These are phyloP conservation scores for Coelastrella sp. DNA, from an alignment of 139 green algal genomes.

Conservation along the genomic window DNA sequence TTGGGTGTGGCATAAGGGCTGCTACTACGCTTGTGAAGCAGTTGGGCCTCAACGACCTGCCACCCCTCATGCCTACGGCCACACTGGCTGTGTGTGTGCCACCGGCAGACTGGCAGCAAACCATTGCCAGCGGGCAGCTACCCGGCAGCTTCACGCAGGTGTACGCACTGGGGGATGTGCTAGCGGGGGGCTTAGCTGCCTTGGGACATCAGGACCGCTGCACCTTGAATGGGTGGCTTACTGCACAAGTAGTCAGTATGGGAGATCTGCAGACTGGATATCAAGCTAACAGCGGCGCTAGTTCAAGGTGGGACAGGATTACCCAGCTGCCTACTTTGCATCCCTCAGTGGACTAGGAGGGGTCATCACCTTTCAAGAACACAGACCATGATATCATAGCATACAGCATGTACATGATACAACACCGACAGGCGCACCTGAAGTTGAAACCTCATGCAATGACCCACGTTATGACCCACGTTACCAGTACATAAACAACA, in stretches of 20 bases:
- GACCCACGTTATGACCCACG: too few relatives aligned
- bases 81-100: background rate
- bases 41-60: background rate
- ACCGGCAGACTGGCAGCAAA: background rate
- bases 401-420: too few relatives aligned
- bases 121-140: background rate
- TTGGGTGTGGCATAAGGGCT: background rate
- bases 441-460: too few relatives aligned
- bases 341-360: too few relatives aligned
- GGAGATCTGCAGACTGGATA: background rate
- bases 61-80: constrained; percentile 7
- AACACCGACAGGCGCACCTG: too few relatives aligned
- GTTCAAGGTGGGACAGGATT: background rate
- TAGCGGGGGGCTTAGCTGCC: background rate
- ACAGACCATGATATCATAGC: too few relatives aligned
- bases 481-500: too few relatives aligned
- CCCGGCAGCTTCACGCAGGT: background rate
- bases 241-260: background rate
- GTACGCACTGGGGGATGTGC: background rate
- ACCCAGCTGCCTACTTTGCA: too few relatives aligned
- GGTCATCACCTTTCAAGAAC: too few relatives aligned
- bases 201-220: constrained; percentile 8
- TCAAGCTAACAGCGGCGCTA: background rate
- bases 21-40: background rate
- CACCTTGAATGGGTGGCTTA: constrained; percentile 14